These are phyloP conservation scores for Basidioascus undulatus DNA, from an alignment of 768 basidiomycete genomes.

Conservation along the genomic window DNA sequence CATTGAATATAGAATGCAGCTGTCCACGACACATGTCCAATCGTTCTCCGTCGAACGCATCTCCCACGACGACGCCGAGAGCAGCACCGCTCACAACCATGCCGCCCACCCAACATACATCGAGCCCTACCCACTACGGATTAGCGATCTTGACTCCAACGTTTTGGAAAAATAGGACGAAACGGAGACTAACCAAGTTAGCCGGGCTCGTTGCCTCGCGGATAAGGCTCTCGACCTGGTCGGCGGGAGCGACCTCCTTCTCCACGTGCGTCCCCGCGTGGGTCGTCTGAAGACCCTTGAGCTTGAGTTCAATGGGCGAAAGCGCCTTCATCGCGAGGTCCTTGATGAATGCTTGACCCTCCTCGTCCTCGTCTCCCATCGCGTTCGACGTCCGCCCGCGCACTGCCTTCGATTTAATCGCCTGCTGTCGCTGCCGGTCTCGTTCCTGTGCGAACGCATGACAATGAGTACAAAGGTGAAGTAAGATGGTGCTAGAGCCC, in stretches of 20 bases:
- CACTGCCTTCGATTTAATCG: conserved; percentile 26
- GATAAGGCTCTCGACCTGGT: conserved; percentile 74
- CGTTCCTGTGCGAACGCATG: background rate
- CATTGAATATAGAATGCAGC: too few relatives aligned
- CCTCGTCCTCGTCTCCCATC: too few relatives aligned
- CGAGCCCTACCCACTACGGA: conserved; percentile 29
- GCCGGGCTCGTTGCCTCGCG: conserved; percentile 52
- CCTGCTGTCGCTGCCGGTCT: conserved; percentile 21
- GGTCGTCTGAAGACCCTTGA: conserved; percentile 22
- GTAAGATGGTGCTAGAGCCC: too few relatives aligned
- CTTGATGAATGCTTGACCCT: too few relatives aligned
- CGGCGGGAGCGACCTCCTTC: conserved; percentile 45
- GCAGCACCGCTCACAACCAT: conserved; percentile 29
- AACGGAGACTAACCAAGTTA: conserved; percentile 37
- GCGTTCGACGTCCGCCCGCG: conserved; percentile 33
- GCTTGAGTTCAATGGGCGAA: conserved; percentile 56
- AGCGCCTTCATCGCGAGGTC: conserved; percentile 51
- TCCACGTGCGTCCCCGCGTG: conserved; percentile 19
- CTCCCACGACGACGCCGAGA: background rate
- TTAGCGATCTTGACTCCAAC: background rate
- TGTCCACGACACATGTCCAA: too few relatives aligned
- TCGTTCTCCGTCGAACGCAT: too few relatives aligned
- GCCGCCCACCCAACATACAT: conserved; percentile 82
- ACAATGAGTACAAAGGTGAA: too few relatives aligned
- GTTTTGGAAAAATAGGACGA: conserved; percentile 10